Base-by-base conservation (phyloP, 1,139 yeast species). In the Debaryomycetaceae sp. region DNA sequence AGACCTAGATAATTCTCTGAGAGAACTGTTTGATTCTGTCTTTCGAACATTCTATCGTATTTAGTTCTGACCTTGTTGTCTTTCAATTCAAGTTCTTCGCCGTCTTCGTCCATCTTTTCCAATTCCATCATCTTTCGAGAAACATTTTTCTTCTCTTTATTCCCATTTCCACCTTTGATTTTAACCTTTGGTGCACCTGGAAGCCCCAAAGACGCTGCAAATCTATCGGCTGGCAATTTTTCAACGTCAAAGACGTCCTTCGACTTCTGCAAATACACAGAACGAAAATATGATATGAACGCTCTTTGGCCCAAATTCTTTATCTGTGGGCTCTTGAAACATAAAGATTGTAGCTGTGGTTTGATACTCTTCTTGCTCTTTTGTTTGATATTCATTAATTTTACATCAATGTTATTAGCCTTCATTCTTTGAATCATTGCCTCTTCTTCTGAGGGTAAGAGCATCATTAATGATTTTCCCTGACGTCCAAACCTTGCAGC, bases 171-270 rank as follows among this genome's bases (percentile, higher is more conserved):
- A 24, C 81, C 80, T 55, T 75, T 66, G 46, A 91, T 78, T 63
- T 89, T 90, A 54, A 93, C 85, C 56, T 87, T 85, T 38, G 99
- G 99, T 1, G 97, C 97, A 46, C 98, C 97, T 0, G 98, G 97
- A 43, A 93, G 76, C 6, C 99, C 99, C 42, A 91, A 66, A 9
- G 96, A 87, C 45, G 81, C 80, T 3, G 99, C 98, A 66, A 73
- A 90, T 46, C 80, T 85, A 51, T 91, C 97, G 5, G 85, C 72
- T 2, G 97, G 95, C 13, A 93, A 63, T 38, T 81, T 80, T 11
- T 84, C 87, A 33, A 90, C 77, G 55, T 82, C 79, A 66, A 93
- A 93, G 8, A 91, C 83, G 42, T 84, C 87, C 62, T 89, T 90
- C 60, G 93, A 96, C 60, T 85, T 83, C 65, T 91, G 98, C 39